Evolutionary conservation across 371 early-diverging fungal species (phyloP).

Genomic region (Actinomucor elegans): DNA sequence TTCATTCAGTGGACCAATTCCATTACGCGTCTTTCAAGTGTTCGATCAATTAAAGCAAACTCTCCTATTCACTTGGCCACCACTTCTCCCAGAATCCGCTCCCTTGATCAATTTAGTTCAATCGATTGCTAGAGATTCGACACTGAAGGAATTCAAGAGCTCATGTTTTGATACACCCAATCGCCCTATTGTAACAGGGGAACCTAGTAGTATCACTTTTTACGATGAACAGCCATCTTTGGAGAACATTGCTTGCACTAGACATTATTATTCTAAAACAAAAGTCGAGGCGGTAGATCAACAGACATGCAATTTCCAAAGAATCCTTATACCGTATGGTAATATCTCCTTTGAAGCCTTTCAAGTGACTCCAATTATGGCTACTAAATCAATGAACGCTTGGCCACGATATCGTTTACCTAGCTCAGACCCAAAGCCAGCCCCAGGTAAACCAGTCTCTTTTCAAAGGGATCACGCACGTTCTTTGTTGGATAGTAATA

Average conservation of each 20-base stretch:
- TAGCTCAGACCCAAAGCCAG: no score
- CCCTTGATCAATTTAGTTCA: constrained; percentile 1
- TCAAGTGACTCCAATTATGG: constrained; percentile 15
- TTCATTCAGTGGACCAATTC: not conserved
- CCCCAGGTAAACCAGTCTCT: no score
- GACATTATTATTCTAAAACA: constrained; percentile 27
- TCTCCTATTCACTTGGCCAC: constrained; percentile 45
- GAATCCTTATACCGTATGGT: constrained; percentile 39
- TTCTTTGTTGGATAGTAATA: no score
- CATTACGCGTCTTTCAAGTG: constrained; percentile 47
- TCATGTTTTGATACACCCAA: not conserved
- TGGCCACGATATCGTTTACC: no score
- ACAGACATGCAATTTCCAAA: constrained; percentile 21
- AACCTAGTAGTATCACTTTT: no score
- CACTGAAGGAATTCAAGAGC: constrained; percentile 7
- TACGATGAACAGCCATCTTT: no score
- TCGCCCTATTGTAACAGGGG: not conserved
- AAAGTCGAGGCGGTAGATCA: constrained; percentile 10
- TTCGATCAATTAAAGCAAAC: constrained; percentile 32
- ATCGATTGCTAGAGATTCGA: not conserved
- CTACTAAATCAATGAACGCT: no score
- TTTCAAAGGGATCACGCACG: no score
- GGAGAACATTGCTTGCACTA: constrained; percentile 26
- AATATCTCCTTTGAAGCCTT: constrained; percentile 29
- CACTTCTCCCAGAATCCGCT: not conserved